Base-by-base conservation (phyloP, 2,329 filamentous ascomycete genomes). In the Paecilomyces variotii region DNA sequence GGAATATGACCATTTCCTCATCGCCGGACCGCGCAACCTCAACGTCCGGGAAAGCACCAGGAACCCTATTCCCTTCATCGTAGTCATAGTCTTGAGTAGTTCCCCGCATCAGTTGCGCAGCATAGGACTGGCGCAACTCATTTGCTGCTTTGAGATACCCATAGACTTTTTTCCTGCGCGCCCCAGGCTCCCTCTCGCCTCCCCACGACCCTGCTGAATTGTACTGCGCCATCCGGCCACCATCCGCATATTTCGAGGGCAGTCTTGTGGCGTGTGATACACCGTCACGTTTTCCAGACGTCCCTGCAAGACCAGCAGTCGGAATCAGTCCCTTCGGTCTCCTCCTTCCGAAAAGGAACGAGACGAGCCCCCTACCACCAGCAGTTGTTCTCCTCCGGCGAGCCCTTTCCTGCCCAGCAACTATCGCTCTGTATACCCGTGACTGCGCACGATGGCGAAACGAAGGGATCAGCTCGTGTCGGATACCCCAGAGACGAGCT, bases 1-100 rank as follows among this genome's bases (percentile, higher is more conserved):
- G 94, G 65, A 99, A 99, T 26, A 99, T 72, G 9, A 99, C 85
- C 86, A 99, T 90, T 76, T 97, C 90, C 72, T 97, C 91, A 60
- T 91, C 84, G 11, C 90, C 92, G 61, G 86, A 87, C 10, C 86
- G 83, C 14, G 88, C 84, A 60, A 96, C 89, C n/a, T 88, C 84
- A 19, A 90, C 88, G 65, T 96, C 88, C 0, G 91, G 90, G 68
- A 96, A 97, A 0, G 87, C 85, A 0, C 88, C 89, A 0, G 90
- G 87, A 30, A 90, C 88, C 52, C 80, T 72, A 27, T 74, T 68
- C 67, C 78, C 78, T 53, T 78, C 76, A 52, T 79, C 76, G 34
- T 77, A 45, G n/a, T 45, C 76, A 28, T 75, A 74, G n/a, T 73
- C 70, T 5, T 69, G 72, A 26, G 57, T 56, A 27, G 59, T 78